Evolutionary conservation across 2,329 filamentous ascomycete species (phyloP).

Genomic region (Xylariaceae sp.): DNA sequence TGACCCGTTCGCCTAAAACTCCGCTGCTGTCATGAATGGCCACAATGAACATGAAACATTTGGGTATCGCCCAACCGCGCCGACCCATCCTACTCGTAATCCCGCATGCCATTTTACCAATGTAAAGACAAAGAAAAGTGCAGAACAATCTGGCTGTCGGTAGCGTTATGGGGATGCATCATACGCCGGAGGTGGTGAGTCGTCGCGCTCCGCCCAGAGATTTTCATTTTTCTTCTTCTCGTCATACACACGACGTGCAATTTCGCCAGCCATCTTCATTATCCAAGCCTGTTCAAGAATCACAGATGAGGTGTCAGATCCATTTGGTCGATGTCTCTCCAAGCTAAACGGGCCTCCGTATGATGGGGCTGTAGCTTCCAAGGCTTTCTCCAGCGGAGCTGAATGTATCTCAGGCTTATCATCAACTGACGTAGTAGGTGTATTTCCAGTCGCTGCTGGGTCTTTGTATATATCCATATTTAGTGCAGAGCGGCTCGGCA

Average conservation of each 20-base stretch:
- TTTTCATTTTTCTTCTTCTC: constrained; percentile 67
- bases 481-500: constrained; percentile 37
- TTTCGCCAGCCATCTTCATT: constrained; percentile 91
- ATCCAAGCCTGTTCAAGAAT: constrained; percentile 85
- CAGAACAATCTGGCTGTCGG: constrained; percentile 9
- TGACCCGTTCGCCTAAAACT: constrained; percentile 23
- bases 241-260: constrained; percentile 83
- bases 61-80: constrained; percentile 22
- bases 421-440: constrained; percentile 11
- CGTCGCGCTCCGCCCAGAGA: constrained; percentile 59
- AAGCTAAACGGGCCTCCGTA: constrained; percentile 38
- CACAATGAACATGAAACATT: constrained; percentile 24
- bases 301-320: constrained; percentile 56
- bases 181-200: constrained; percentile 64
- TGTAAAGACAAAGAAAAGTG: constrained; percentile 21
- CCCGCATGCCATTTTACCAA: constrained; percentile 23
- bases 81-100: constrained; percentile 19
- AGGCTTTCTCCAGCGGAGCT: constrained; percentile 31
- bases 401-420: constrained; percentile 13
- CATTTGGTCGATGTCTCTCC: constrained; percentile 37
- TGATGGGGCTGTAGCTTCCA: constrained; percentile 25
- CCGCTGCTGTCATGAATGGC: constrained; percentile 22
- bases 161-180: constrained; percentile 50
- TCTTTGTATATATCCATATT: constrained; percentile 40
- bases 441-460: constrained; percentile 24